Base-by-base conservation (phyloP, 2,329 filamentous ascomycete species). In the Colletotrichum destructivum region DNA sequence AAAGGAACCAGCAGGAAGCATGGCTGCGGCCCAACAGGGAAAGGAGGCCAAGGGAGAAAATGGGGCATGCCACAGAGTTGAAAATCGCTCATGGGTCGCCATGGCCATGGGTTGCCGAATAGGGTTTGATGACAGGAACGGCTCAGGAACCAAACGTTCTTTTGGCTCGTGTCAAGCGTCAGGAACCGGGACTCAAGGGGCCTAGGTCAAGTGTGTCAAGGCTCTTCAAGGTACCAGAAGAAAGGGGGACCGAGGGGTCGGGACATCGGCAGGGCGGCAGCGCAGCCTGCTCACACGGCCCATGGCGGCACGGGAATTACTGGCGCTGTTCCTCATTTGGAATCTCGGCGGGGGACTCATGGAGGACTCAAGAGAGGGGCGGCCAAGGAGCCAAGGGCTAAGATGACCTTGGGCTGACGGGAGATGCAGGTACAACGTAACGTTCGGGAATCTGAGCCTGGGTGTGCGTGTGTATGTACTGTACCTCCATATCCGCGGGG, bases 21-120 rank as follows among this genome's bases (percentile, higher is more conserved):
- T 69, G 69, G 66, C 69, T 46, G 60, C 63, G 46, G 38, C 65
- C 59, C 52, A 64, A 52, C 44, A n/a, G 26, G 68, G 68, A 38
- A 62, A 8, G 60, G 54, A 40, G 31, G 31, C 31, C n/a, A 40
- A 35, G 60, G 63, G 68, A 35, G 31, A 35, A 35, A 9, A 69
- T 61, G 52, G 38, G 59, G 23, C 51, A 52, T 69, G 69, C 56
- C 65, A 61, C 60, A 65, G 59, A 15, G 16, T n/a, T 60, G 69
- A 72, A 72, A 69, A 69, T 69, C 60, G 69, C 69, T 69, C 69
- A 69, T 60, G 65, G 69, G 52, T 52, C 49, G 42, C 59, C 56
- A 61, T 44, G 31, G 31, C 31, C 31, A 35, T 35, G 31, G 52
- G 23, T 26, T 35, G 31, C 54, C 69, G 59, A 57, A 64, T 64